Evolutionary conservation across 2,329 filamentous ascomycete species (phyloP), one percentile per base, ranked within the genome.

Genomic region (Mycosphaerella sp.): DNA sequence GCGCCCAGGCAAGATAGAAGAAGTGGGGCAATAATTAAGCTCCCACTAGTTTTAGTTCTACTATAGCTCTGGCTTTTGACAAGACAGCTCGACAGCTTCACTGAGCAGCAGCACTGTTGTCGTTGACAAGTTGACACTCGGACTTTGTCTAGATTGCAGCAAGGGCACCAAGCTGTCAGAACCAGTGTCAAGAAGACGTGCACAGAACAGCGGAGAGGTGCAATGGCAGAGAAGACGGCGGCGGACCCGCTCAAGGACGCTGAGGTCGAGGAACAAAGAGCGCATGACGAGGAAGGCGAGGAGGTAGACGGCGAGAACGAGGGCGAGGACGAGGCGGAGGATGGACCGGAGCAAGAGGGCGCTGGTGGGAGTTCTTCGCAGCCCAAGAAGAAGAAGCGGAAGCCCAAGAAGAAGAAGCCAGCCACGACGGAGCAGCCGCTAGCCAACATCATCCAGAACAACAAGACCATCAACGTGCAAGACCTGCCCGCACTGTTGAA

Each of bases 401-500:
- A 64, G 59, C 48, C 59, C 2, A 66, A 64, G 55, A 64, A 63
- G 55, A 65, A 65, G 58, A 62, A 56, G 53, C 48, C 36, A 42
- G 48, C 53, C 14, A 41, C 47, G 3, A 51, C 45, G 42, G 54
- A 53, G 17, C 55, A 60, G 11, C 52, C 44, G 12, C 45, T 54
- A 6, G 42, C 53, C 40, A 51, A 50, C 23, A 50, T 45, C 5
- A 41, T 55, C 12, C 55, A 54, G 42, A 51, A 58, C 38, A 61
- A 59, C 47, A 59, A 59, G 29, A 57, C 57, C 8, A 57, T 62
- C 0, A 42, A 60, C 3, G 59, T 58, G 6, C 60, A 67, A 29
- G 64, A 69, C 50, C 59, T 69, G 17, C 63, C 62, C 6, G 54
- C 62, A 26, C 51, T 69, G 26, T 58, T 69, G 0, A 58, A 67